Conservation (phyloP, 176 grass and related monocot genomes). For the Ampelocalamus luodianensis region DNA sequence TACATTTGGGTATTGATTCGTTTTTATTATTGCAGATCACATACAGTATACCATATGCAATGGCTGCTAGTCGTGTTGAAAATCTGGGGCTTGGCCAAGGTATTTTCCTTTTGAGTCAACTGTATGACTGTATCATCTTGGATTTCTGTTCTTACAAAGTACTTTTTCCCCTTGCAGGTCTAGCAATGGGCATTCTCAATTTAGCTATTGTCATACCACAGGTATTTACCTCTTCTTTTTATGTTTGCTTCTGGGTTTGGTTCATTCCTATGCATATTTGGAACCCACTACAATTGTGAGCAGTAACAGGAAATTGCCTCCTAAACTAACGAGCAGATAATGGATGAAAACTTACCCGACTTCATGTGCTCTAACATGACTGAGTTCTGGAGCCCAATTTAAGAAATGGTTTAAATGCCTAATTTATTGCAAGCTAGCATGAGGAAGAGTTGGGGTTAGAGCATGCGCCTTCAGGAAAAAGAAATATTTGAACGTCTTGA, state of each 20-base stretch:
- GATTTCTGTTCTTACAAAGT: constrained; percentile 16
- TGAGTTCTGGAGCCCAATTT: background rate
- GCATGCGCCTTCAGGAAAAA: background rate
- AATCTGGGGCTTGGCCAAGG: constrained; percentile 91
- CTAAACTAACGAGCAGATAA: background rate
- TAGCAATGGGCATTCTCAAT: constrained; percentile 97
- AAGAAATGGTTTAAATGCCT: constrained; percentile 12
- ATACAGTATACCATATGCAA: constrained; percentile 99
- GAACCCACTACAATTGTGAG: background rate
- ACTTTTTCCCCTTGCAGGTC: constrained; percentile 54
- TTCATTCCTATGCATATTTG: background rate
- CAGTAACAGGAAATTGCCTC: background rate
- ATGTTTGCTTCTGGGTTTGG: constrained; percentile 10
- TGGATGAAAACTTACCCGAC: background rate
- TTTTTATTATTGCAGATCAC: constrained; percentile 70
- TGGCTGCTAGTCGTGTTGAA: constrained; percentile 82
- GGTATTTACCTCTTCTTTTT: constrained; percentile 51
- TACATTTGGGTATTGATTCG: constrained; percentile 17
- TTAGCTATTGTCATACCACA: constrained; percentile 93
- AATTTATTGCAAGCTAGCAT: background rate
- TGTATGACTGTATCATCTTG: constrained; percentile 1
- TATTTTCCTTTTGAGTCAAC: constrained; percentile 37
- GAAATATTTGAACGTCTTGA: background rate
- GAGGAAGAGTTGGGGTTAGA: background rate
- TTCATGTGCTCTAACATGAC: background rate